Percentiles rank a stretch among this genome's conserved stretches.
These are phyloP conservation scores for Trametes punicea DNA, from an alignment of 768 basidiomycete genomes.

Conservation along the genomic window DNA sequence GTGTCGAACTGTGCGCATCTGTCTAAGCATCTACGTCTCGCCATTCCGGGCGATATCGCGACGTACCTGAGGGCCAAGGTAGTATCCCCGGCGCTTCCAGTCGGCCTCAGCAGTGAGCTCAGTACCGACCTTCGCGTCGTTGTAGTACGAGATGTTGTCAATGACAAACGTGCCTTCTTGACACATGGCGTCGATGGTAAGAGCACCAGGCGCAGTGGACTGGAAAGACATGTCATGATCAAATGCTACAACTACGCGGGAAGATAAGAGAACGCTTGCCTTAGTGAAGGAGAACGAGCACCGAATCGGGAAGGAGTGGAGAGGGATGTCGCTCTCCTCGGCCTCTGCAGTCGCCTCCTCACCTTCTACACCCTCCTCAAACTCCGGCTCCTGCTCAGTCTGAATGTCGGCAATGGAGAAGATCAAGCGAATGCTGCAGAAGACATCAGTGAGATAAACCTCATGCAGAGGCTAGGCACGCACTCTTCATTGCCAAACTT, in stretches of 20 bases:
- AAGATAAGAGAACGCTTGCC: constrained; percentile 35
- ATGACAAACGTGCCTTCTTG: constrained; percentile 81
- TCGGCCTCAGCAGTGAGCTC: constrained; percentile 86
- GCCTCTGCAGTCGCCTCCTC: constrained; percentile 39
- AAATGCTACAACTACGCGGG: not conserved
- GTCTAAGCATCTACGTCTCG: not conserved
- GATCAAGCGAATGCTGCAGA: constrained; percentile 72
- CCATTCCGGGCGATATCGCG: constrained; percentile 15
- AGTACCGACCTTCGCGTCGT: constrained; percentile 65
- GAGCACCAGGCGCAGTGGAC: constrained; percentile 55
- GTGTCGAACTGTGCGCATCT: constrained; percentile 67
- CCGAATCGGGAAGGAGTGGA: constrained; percentile 65
- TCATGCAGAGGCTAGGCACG: constrained; percentile 28
- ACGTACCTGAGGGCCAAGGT: constrained; percentile 84
- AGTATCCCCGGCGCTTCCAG: constrained; percentile 88
- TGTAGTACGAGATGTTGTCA: constrained; percentile 87
- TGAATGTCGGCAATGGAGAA: constrained; percentile 93
- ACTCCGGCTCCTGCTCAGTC: constrained; percentile 35
- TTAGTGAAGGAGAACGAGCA: constrained; percentile 84
- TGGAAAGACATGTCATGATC: constrained; percentile 24
- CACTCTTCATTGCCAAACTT: constrained; percentile 90
- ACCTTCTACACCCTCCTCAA: constrained; percentile 35
- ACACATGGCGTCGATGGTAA: constrained; percentile 75
- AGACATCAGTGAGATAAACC: not conserved
- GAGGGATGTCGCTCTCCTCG: constrained; percentile 32